Conservation (phyloP, 1,139 yeast genomes). For the Magnusiomyces sp. region DNA sequence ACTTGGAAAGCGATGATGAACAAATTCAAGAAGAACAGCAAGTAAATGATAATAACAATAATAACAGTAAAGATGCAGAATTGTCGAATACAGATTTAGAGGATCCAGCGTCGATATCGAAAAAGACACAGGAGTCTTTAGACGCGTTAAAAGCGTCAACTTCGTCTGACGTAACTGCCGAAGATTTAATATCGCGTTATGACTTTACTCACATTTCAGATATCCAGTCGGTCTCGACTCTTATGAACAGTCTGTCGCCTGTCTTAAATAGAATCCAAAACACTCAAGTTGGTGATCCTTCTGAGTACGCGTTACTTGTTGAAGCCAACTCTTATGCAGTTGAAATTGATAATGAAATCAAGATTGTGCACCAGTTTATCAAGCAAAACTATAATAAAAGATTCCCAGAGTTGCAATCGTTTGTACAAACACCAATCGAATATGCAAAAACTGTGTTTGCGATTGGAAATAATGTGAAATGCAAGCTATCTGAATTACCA, state of each 20-base stretch:
- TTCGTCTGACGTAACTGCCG: constrained; percentile 20
- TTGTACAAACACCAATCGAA: constrained; percentile 56
- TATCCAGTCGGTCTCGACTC: constrained; percentile 18
- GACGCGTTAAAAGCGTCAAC: constrained; percentile 8
- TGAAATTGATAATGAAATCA: constrained; percentile 50
- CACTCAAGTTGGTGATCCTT: constrained; percentile 31
- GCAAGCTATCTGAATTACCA: not conserved
- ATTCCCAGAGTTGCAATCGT: constrained; percentile 63
- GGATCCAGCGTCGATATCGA: not conserved
- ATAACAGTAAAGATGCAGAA: constrained; percentile 1
- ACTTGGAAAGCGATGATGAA: constrained; percentile 10
- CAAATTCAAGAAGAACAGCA: not conserved
- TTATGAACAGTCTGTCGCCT: constrained; percentile 25
- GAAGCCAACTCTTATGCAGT: constrained; percentile 49
- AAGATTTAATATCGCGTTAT: constrained; percentile 16
- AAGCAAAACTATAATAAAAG: constrained; percentile 48
- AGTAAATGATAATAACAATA: not conserved
- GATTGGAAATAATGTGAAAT: constrained; percentile 43
- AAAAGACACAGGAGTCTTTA: constrained; percentile 4
- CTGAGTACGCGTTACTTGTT: constrained; percentile 45
- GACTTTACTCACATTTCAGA: constrained; percentile 16
- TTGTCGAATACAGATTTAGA: not conserved
- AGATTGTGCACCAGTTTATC: constrained; percentile 42
- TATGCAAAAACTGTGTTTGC: constrained; percentile 48
- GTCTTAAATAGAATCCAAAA: constrained; percentile 24